Base-by-base conservation (phyloP, 106 monocot genomes). In the Acanthochlamys bracteata region DNA sequence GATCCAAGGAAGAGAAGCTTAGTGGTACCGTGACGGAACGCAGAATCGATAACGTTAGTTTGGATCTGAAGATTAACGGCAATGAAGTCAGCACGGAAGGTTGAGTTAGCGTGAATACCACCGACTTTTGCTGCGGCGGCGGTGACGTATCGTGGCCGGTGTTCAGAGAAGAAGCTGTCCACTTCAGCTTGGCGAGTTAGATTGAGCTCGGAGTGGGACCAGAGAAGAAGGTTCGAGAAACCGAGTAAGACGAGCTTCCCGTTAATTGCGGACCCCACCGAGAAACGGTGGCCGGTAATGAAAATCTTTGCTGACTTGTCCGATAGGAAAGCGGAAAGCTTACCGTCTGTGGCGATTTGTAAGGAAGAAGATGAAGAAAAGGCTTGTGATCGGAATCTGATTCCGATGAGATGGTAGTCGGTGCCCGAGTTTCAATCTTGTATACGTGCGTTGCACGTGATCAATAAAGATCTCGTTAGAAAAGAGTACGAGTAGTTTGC, bases 21-120 rank as follows among this genome's bases (percentile, higher is more conserved):
- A 21, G 73, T 74, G 39, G 73, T 69, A 23, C 80, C 88, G 76
- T 60, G 76, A 12, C 67, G 60, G 76, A 62, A 59, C 52, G 96
- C 82, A 69, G 96, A 79, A 62, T 78, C 72, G 70, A 98, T 81
- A 74, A 98, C 76, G 78, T 98, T 98, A 60, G 91, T 98, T 78
- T 98, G 96, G 82, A 98, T 98, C 83, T 80, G 84, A 73, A 98
- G 91, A 71, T 98, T 98, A 63, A 76, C 74, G 46, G 84, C 71
- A 74, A 98, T 98, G 83, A 98, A 98, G 68, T 98, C 96, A 51
- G 91, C 96, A 39, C 91, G 96, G 79, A 69, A 91, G 65, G 80
- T 74, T 58, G 91, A 88, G 83, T 98, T 98, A 67, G 96, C 96
- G 73, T 79, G 85, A 69, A 98, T 98, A 23, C 96, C 96, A 19